Base-by-base conservation (phyloP, 2,329 filamentous ascomycete species). In the Chaetomium globosum region DNA sequence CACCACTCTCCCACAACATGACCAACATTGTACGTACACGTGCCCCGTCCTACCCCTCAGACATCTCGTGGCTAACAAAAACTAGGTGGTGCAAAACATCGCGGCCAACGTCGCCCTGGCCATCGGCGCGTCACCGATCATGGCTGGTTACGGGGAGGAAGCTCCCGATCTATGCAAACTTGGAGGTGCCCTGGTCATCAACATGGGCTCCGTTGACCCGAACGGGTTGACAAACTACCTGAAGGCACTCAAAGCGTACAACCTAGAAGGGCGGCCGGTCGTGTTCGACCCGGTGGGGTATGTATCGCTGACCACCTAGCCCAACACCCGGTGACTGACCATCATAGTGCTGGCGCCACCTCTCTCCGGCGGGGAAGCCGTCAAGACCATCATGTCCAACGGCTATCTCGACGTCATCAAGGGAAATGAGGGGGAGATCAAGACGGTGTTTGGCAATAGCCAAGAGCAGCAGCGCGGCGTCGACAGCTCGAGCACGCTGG, bases 1-100 rank as follows among this genome's bases (percentile, higher is more conserved):
- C 85, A 64, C 93, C 93, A 0, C 82, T 98, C 26, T 90, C 90
- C 59, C 94, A 98, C 79, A 97, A 97, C 78, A 98, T 98, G 92
- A 98, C 95, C 61, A 98, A 98, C 75, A 83, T 93, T 60, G 94
- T 81, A 68, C 26, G 4, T 26, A 26, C 2, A 12, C 4, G 4
- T 51, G 8, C 33, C 21, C 31, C 7, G 26, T 12, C 4, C 2
- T 8, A 5, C 10, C 2, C 23, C 12, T 49, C 26, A 7, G 7
- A 12, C 28, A 19, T 9, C 7, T 9, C 8, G 8, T 5, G 5
- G 36, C 28, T 51, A 36, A 61, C 23, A 9, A 30, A n/a, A 23
- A 53, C 26, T 33, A 82, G 80, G 81, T 98, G 0, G 94, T 97
- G 26, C 93, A 97, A 74, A 97, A 97, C 78, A 91, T 98, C 73